Evolutionary conservation across 768 basidiomycete genomes (phyloP).

Genomic region (Cystobasidium ongulense): DNA sequence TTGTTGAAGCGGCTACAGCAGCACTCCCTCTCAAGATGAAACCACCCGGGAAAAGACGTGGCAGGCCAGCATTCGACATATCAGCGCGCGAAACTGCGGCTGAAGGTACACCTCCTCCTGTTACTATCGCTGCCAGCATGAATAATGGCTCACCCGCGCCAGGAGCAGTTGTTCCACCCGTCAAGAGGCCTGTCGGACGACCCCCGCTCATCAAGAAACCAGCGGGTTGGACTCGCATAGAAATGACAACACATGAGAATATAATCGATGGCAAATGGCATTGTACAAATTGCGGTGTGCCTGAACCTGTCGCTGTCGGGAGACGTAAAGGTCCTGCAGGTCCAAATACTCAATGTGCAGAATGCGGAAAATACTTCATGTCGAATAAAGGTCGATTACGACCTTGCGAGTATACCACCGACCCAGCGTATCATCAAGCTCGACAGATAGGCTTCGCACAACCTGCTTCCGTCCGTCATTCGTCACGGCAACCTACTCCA

Average conservation of each 20-base stretch:
- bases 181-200: not conserved
- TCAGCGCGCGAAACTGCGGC: constrained; percentile 54
- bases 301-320: constrained; percentile 74
- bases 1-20: not conserved
- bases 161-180: not conserved
- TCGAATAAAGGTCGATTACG: constrained; percentile 65
- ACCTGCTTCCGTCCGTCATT: constrained; percentile 40
- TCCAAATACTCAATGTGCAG: constrained; percentile 79
- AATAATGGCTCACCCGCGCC: constrained; percentile 8
- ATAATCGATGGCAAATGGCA: constrained; percentile 82
- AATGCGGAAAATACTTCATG: constrained; percentile 91
- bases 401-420: constrained; percentile 69
- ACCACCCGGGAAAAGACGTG: constrained; percentile 46
- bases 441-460: constrained; percentile 45
- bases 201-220: not conserved
- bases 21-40: not conserved
- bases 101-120: constrained; percentile 41
- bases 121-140: not conserved
- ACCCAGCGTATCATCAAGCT: constrained; percentile 57
- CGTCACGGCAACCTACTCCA: not conserved
- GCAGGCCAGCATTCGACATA: constrained; percentile 46
- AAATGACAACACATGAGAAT: constrained; percentile 46
- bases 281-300: constrained; percentile 78
- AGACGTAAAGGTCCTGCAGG: constrained; percentile 81
- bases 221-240: constrained; percentile 31